These are phyloP conservation scores for Solanum peruvianum DNA, from an alignment of 257 asterid species.

Conservation along the genomic window DNA sequence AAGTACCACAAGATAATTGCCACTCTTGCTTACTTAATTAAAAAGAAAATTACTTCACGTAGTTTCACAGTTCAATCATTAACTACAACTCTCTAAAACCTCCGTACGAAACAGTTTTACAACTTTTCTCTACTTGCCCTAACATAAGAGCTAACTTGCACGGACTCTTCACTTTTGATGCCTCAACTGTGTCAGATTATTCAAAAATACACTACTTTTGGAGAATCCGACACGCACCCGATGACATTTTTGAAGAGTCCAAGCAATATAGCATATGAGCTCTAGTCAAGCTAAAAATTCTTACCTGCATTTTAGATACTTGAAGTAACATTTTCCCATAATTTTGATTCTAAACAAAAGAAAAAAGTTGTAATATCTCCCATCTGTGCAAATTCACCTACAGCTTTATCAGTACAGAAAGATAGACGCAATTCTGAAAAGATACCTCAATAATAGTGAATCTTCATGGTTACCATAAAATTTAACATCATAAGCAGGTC, in stretches of 20 bases:
- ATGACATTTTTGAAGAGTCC: neutral
- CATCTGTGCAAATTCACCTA: neutral
- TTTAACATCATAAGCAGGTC: constrained; percentile 91
- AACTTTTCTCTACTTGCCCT: neutral
- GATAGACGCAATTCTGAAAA: neutral
- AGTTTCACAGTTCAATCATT: neutral
- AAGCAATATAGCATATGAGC: neutral
- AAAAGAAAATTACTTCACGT: neutral
- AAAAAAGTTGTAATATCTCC: neutral
- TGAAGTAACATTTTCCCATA: neutral
- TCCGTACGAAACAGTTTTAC: neutral
- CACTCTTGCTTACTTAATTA: neutral
- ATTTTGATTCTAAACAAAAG: neutral
- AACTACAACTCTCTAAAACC: neutral
- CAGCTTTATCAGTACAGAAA: neutral
- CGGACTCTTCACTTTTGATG: neutral
- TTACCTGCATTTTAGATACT: neutral
- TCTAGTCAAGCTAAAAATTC: neutral
- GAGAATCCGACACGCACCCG: neutral
- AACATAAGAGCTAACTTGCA: neutral
- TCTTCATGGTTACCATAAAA: constrained; percentile 58
- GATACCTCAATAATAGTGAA: constrained; percentile 62
- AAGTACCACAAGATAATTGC: neutral
- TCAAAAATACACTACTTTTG: neutral
- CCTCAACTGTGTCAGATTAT: neutral